Base-by-base conservation (phyloP, 2,329 filamentous ascomycete species). In the Botrytis deweyae region DNA sequence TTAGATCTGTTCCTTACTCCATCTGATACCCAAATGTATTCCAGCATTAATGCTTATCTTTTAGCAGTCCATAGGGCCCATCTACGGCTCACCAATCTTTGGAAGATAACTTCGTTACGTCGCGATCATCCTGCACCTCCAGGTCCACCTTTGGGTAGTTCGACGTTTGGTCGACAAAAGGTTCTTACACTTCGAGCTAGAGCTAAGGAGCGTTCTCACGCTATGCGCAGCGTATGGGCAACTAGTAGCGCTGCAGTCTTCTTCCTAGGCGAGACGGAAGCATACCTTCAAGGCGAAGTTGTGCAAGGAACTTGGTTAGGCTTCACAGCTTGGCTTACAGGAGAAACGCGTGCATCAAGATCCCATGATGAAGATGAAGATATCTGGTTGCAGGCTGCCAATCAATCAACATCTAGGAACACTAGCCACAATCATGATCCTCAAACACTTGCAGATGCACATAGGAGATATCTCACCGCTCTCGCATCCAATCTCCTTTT, bases 241-340 rank as follows among this genome's bases (percentile, higher is more conserved):
- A 97, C 93, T 0, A 92, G 92, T 78, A 94, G 93, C 79, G 93
- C 94, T 3, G 92, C 93, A 1, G 89, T 97, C 6, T 98, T 97
- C 83, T 92, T 98, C 78, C 86, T 98, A 5, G 93, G 93, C 0
- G 95, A 98, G 81, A 91, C 93, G 22, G 92, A 95, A 77, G 90
- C 90, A 4, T 98, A 97, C 79, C 90, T 98, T 63, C 95, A 98
- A 81, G 93, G 93, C 1, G 94, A 97, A 80, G 91, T 98, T 10
- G 91, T 98, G 22, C 89, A 91, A 74, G 90, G 91, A 46, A 90
- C 93, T 1, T 98, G 94, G 89, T 88, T 91, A 25, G 90, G 92
- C 70, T 95, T 98, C 78, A 88, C 92, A 71, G 82, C 83, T 22
- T 98, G 95, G 94, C 85, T 97, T 29, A 86, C 86, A 55, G 72